Conservation (phyloP, 805 yeast species). For the Teunomyces panamensis region DNA sequence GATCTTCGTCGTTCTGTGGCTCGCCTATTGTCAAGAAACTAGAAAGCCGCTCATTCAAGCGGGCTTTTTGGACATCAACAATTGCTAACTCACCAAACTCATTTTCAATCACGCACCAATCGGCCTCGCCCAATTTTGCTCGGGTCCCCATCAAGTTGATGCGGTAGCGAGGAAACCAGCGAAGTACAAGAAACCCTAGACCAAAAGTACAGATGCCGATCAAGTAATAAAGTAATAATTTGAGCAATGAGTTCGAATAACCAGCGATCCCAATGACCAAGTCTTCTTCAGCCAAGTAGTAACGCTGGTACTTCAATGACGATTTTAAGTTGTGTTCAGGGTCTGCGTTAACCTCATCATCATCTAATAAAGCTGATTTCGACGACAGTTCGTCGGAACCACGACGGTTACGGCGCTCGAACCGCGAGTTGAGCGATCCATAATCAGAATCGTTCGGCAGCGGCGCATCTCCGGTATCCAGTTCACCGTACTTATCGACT, state of each 20-base stretch:
- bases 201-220: slow-evolving; percentile 66
- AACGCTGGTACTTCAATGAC: slow-evolving; percentile 60
- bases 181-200: slow-evolving; percentile 61
- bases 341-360: background rate
- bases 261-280: slow-evolving; percentile 94
- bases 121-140: slow-evolving; percentile 74
- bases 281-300: slow-evolving; percentile 94
- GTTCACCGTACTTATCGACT: slow-evolving; percentile 42
- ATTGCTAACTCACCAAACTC: slow-evolving; percentile 84
- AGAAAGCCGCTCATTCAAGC: slow-evolving; percentile 72
- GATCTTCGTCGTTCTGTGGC: background rate
- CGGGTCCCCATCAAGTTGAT: slow-evolving; percentile 63
- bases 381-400: slow-evolving; percentile 6
- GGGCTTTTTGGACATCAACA: slow-evolving; percentile 50
- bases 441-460: slow-evolving; percentile 16
- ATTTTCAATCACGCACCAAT: slow-evolving; percentile 92
- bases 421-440: slow-evolving; percentile 26
- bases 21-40: slow-evolving; percentile 48
- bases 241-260: slow-evolving; percentile 53
- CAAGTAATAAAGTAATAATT: slow-evolving; percentile 47
- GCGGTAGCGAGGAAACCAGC: slow-evolving; percentile 85
- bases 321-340: slow-evolving; percentile 7
- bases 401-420: slow-evolving; percentile 19
- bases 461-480: slow-evolving; percentile 11
- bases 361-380: slow-evolving; percentile 3